Evolutionary conservation across 495 filamentous ascomycete species (phyloP).

Genomic region (Penicillium longicatenatum): DNA sequence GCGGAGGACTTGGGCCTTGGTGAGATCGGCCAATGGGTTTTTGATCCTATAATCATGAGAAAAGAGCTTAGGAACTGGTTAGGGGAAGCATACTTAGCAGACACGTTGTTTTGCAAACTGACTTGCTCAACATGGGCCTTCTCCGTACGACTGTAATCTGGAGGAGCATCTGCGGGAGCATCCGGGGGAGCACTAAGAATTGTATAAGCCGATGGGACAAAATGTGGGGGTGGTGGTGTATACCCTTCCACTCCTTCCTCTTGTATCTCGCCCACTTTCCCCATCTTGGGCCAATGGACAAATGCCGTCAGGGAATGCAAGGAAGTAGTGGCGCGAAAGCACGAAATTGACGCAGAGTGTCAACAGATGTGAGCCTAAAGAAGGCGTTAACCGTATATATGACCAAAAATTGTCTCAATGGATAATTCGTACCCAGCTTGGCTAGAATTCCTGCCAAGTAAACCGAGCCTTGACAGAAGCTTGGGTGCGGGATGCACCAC

Average conservation of each 20-base stretch:
- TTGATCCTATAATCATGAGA: constrained; percentile 47
- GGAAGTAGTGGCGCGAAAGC: neutral
- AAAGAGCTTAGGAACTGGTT: no score
- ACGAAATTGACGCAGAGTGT: neutral
- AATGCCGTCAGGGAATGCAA: neutral
- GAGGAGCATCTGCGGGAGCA: no score
- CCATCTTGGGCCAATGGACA: neutral
- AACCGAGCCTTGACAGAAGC: neutral
- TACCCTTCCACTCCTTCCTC: neutral
- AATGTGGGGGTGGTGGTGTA: neutral
- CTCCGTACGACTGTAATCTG: constrained; percentile 29
- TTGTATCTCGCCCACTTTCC: neutral
- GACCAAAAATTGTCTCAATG: neutral
- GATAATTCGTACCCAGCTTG: neutral
- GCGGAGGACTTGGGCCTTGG: constrained; percentile 48
- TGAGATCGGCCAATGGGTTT: constrained; percentile 61
- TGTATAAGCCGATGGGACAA: neutral
- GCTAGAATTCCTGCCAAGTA: neutral
- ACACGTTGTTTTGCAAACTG: constrained; percentile 53
- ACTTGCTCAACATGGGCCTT: constrained; percentile 42
- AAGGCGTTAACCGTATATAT: neutral
- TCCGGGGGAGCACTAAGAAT: neutral
- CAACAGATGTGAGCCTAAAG: neutral
- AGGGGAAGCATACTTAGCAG: constrained; percentile 44
- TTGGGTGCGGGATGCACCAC: neutral